Percentiles rank a stretch among this genome's conserved stretches.
Evolutionary conservation across 441 rosid species (phyloP).

Genomic region (Monsonia emarginata): DNA sequence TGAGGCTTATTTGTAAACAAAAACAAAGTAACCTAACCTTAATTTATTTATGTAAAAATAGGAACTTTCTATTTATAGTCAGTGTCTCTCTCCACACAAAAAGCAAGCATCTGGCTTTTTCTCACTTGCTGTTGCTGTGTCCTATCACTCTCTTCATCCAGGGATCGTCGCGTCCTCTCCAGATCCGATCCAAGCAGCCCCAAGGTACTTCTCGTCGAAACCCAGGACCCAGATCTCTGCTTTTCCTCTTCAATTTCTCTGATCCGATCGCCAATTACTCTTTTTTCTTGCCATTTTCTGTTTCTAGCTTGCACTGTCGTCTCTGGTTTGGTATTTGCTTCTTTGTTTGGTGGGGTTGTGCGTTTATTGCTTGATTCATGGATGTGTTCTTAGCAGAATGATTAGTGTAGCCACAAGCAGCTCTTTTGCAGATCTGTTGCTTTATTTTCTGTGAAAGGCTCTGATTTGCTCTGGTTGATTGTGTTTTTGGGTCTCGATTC

Average conservation of each 20-base stretch:
- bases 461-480: neutral
- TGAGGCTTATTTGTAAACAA: no score
- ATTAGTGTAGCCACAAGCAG: no score
- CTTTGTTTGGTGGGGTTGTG: neutral
- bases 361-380: neutral
- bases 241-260: neutral
- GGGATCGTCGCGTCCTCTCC: neutral
- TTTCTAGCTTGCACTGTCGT: neutral
- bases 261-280: neutral
- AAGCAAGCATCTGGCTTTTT: neutral
- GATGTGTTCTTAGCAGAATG: neutral
- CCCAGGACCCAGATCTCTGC: neutral
- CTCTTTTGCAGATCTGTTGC: neutral
- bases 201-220: neutral
- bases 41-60: neutral
- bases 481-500: neutral
- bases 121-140: conserved; percentile 1
- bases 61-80: neutral
- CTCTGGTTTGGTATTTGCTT: neutral
- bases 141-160: neutral
- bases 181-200: neutral
- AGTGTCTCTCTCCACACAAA: neutral
- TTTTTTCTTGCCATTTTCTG: neutral
- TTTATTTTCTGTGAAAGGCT: neutral
- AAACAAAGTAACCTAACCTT: no score